Base-by-base conservation (phyloP, 2,329 filamentous ascomycete species). In the Penicillium sp. region DNA sequence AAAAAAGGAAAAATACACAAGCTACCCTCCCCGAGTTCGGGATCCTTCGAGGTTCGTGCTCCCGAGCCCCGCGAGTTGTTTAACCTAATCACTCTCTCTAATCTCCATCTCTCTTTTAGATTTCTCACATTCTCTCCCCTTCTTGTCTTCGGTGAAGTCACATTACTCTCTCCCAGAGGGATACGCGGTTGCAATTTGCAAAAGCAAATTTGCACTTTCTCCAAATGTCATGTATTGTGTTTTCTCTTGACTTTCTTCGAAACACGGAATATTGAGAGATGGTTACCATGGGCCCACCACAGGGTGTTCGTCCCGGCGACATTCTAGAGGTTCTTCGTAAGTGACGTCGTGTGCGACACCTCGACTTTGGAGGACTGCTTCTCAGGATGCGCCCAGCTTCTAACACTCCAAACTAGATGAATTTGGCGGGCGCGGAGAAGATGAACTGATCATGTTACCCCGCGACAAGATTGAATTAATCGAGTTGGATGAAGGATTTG, bases 401-500 rank as follows among this genome's bases (percentile, higher is more conserved):
- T 56, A 55, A 54, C 50, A 46, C 35, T 46, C 29, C 44, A 54
- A 48, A 42, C n/a, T 62, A 96, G 91, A 99, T 76, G 91, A 97
- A 75, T 97, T 99, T 73, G 80, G 86, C 64, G 92, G 93, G 55
- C 86, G 94, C 63, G 95, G 91, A 73, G 88, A 90, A 55, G 94
- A 99, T 76, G 94, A 99, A 80, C 81, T 99, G 68, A 95, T 86
- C 65, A 81, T 99, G 62, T 80, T 85, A 52, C 95, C 95, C 69
- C 92, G 83, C 45, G 83, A 86, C 65, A 80, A 81, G 63, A 81
- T 87, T 61, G 80, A 86, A 70, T 74, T 87, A 51, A 79, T 86
- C 32, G 84, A 87, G 71, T 75, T 84, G 59, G 84, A 87, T 68
- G 84, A 87, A 62, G 84, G 85, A 62, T 87, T 87, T 69, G 82